phyloP scores from a whole-genome alignment of 768 basidiomycete genomes.

The Boletus fagicola region DNA sequence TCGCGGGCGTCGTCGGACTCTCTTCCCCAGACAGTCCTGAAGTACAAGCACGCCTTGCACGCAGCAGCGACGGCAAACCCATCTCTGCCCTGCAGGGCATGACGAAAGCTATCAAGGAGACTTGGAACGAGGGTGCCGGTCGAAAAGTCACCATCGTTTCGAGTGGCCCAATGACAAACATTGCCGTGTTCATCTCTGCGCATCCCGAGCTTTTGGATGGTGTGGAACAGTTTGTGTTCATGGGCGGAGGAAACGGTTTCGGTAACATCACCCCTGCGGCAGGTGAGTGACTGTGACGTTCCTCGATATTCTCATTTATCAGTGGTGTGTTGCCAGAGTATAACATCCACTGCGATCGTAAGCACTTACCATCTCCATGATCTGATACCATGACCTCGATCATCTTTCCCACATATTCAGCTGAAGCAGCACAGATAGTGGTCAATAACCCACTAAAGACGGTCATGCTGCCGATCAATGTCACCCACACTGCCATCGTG shows the following conservation, averaged over 20 bases:
- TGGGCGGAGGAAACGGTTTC: conserved; percentile 88
- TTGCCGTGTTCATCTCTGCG: conserved; percentile 61
- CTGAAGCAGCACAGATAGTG: conserved; percentile 83
- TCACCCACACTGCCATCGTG: conserved; percentile 83
- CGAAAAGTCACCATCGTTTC: conserved; percentile 68
- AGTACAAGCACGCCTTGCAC: conserved; percentile 51
- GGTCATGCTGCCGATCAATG: conserved; percentile 82
- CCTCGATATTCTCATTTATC: neutral
- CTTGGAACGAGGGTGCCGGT: conserved; percentile 60
- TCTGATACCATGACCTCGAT: neutral
- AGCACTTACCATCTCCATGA: conserved; percentile 30
- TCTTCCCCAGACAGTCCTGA: conserved; percentile 46
- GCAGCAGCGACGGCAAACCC: conserved; percentile 38
- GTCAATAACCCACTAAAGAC: conserved; percentile 66
- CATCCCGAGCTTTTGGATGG: conserved; percentile 53
- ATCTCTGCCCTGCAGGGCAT: conserved; percentile 70
- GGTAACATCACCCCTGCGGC: conserved; percentile 80
- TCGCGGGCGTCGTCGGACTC: conserved; percentile 82
- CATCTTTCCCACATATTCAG: conserved; percentile 34
- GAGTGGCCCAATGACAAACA: conserved; percentile 83
- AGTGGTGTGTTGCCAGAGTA: conserved; percentile 50
- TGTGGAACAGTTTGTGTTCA: conserved; percentile 58
- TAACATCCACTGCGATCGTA: conserved; percentile 81
- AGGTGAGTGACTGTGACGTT: conserved; percentile 36
- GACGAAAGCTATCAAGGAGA: conserved; percentile 47